A percentile compares a stretch with the other conserved stretches of the same genome.
phyloP scores from a whole-genome alignment of 768 basidiomycete genomes.

The Atractiella rhizophila region DNA sequence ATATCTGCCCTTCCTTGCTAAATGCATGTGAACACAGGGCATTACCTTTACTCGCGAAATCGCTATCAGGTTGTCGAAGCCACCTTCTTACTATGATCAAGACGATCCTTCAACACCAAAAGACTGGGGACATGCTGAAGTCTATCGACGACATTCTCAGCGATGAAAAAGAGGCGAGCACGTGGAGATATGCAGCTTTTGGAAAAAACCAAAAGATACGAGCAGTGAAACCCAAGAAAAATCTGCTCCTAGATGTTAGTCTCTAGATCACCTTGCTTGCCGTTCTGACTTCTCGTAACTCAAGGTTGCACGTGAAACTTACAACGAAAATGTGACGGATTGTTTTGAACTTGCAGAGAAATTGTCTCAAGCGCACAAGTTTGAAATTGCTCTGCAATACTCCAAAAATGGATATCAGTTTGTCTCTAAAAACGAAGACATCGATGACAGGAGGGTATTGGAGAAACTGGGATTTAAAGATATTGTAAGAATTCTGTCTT shows the following conservation, averaged over 20 bases:
- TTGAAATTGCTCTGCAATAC: too few species aligned
- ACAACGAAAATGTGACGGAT: conserved; percentile 74
- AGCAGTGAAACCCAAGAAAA: neutral
- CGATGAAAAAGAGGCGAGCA: too few species aligned
- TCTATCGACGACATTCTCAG: conserved; percentile 42
- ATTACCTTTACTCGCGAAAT: conserved; percentile 37
- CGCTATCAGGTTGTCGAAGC: conserved; percentile 34
- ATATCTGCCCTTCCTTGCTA: too few species aligned
- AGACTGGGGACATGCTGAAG: conserved; percentile 37
- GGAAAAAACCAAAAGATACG: neutral
- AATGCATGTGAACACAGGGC: too few species aligned
- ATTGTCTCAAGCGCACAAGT: too few species aligned
- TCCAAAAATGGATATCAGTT: too few species aligned
- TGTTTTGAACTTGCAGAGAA: conserved; percentile 39
- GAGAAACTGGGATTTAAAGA: too few species aligned
- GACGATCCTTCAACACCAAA: conserved; percentile 50
- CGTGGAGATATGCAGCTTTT: too few species aligned
- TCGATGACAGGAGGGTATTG: too few species aligned
- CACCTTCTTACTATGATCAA: conserved; percentile 37
- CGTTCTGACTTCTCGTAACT: conserved; percentile 27
- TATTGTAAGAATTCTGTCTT: too few species aligned
- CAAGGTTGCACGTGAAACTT: conserved; percentile 84
- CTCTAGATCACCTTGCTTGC: neutral
- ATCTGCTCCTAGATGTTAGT: neutral
- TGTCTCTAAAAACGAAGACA: too few species aligned